A percentile compares a stretch with the other conserved stretches of the same genome.
Evolutionary conservation across 2,329 filamentous ascomycete genomes (phyloP).

Genomic region (Teratosphaeria viscida): DNA sequence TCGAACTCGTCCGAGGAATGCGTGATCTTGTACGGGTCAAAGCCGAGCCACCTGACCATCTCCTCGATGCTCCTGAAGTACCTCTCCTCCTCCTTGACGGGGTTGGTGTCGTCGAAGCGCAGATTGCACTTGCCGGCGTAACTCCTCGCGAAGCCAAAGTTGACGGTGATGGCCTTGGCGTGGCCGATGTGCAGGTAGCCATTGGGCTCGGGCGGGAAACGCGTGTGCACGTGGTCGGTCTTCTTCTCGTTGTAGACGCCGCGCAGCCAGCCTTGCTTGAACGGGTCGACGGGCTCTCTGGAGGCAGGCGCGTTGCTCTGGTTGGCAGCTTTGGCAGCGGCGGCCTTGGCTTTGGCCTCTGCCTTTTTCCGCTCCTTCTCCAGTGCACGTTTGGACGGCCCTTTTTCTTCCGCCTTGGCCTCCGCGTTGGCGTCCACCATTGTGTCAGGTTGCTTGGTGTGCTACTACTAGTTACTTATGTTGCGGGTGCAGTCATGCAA

Average conservation of each 20-base stretch:
- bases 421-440: slow-evolving; percentile 21
- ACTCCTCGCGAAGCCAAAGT: slow-evolving; percentile 85
- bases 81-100: slow-evolving; percentile 79
- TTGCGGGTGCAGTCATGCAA: no score
- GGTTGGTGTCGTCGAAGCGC: slow-evolving; percentile 91
- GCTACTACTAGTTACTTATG: neutral
- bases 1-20: slow-evolving; percentile 88
- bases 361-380: slow-evolving; percentile 42
- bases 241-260: slow-evolving; percentile 40
- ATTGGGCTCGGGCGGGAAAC: slow-evolving; percentile 58
- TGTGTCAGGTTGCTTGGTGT: neutral
- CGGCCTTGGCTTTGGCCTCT: slow-evolving; percentile 34
- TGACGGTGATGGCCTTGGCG: slow-evolving; percentile 88
- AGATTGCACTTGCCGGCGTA: slow-evolving; percentile 69
- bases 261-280: slow-evolving; percentile 41
- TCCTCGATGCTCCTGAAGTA: slow-evolving; percentile 87
- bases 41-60: slow-evolving; percentile 77
- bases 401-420: slow-evolving; percentile 16
- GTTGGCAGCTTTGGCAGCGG: slow-evolving; percentile 28
- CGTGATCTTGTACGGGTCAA: slow-evolving; percentile 68
- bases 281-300: slow-evolving; percentile 32
- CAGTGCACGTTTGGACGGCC: slow-evolving; percentile 36
- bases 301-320: slow-evolving; percentile 2
- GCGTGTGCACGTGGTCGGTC: slow-evolving; percentile 32
- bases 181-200: slow-evolving; percentile 91